phyloP scores from a whole-genome alignment of 2,329 filamentous ascomycete species.

The Microsporum ferrugineum region DNA sequence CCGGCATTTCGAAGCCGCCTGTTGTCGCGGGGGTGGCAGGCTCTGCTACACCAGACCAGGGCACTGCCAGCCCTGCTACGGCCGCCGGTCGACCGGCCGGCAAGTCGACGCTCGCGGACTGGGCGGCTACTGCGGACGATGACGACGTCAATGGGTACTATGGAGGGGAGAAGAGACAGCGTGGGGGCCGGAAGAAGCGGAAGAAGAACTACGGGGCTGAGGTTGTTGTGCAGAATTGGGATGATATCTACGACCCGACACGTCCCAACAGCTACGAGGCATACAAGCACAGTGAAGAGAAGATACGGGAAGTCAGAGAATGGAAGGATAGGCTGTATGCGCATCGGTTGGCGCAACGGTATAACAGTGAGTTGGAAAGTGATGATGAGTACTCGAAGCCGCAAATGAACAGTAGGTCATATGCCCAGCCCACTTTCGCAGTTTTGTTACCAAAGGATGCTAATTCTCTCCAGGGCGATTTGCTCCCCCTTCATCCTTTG shows the following conservation, averaged over 20 bases:
- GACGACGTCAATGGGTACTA: conserved; percentile 62
- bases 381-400: conserved; percentile 37
- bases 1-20: conserved; percentile 43
- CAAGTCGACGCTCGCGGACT: conserved; percentile 68
- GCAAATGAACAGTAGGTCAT: conserved; percentile 37
- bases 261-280: conserved; percentile 75
- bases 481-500: conserved; percentile 41
- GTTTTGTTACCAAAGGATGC: conserved; percentile 5
- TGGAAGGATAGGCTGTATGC: conserved; percentile 77
- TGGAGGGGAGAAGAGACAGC: conserved; percentile 54
- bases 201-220: conserved; percentile 55
- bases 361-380: conserved; percentile 37
- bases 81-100: conserved; percentile 36
- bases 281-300: conserved; percentile 74
- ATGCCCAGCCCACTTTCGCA: background rate
- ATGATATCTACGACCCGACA: conserved; percentile 78
- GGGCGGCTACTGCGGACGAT: conserved; percentile 65
- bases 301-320: conserved; percentile 64
- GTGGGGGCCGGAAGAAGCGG: conserved; percentile 67
- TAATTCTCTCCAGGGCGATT: conserved; percentile 33
- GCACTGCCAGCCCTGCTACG: conserved; percentile 19
- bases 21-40: conserved; percentile 4
- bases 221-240: conserved; percentile 59
- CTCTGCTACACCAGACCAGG: conserved; percentile 2
- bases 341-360: conserved; percentile 46